Conservation (phyloP, 176 grass and related monocot species). For the Zoysia pacifica region DNA sequence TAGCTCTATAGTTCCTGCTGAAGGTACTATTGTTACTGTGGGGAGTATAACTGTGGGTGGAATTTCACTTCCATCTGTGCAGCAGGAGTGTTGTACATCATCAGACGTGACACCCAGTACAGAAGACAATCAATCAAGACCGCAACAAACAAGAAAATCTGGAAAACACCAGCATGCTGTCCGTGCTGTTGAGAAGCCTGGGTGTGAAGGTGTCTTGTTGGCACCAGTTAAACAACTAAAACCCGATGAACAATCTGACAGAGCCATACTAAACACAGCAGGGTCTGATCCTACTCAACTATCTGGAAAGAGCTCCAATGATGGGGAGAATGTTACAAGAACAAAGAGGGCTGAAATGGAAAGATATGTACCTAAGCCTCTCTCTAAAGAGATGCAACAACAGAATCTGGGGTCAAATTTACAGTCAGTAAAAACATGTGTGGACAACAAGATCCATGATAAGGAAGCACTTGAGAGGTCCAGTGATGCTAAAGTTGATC, state of each 20-base stretch:
- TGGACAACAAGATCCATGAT: slow-evolving; percentile 37
- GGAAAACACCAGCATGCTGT: slow-evolving; percentile 67
- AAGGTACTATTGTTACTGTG: slow-evolving; percentile 48
- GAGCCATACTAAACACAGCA: slow-evolving; percentile 27
- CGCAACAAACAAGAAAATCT: slow-evolving; percentile 56
- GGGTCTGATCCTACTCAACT: slow-evolving; percentile 23
- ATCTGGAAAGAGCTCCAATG: slow-evolving; percentile 41
- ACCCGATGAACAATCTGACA: slow-evolving; percentile 61
- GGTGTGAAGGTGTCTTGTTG: slow-evolving; percentile 66
- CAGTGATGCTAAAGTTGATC: slow-evolving; percentile 48
- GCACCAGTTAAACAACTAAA: slow-evolving; percentile 68
- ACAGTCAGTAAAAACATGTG: slow-evolving; percentile 27
- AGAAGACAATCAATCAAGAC: slow-evolving; percentile 53
- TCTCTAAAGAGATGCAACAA: slow-evolving; percentile 76
- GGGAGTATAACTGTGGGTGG: slow-evolving; percentile 54
- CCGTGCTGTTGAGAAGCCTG: slow-evolving; percentile 58
- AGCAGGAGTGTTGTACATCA: slow-evolving; percentile 43
- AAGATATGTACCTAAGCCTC: slow-evolving; percentile 94
- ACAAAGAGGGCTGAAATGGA: slow-evolving; percentile 97
- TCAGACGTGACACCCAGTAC: slow-evolving; percentile 47
- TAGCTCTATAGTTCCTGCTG: slow-evolving; percentile 58
- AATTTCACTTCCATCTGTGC: slow-evolving; percentile 44
- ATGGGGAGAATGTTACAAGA: slow-evolving; percentile 56
- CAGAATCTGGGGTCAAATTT: slow-evolving; percentile 52
- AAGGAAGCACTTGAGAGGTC: slow-evolving; percentile 46